Evolutionary conservation across 257 asterid genomes (phyloP), one percentile per base, ranked within the genome.

Genomic region (Ophiorrhiza pumila): DNA sequence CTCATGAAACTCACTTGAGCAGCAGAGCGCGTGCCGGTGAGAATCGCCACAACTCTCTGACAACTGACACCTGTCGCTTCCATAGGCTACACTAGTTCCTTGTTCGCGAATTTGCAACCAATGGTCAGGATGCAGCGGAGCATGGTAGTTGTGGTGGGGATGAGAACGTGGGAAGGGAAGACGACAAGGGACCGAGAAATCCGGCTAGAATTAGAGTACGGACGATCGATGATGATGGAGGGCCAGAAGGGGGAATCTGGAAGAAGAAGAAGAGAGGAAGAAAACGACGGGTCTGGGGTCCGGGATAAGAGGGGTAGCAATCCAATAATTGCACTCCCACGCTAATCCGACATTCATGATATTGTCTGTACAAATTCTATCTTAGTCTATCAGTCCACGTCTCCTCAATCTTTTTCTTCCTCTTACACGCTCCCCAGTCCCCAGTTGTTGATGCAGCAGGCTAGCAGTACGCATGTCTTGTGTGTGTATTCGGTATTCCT

Each of bases 291-390:
- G 76, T 71, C 81, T 74, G 71, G 59, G 39, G 77, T 43, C 81
- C 76, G 46, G 53, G 58, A 75, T 17, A 8, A 32, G 29, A 29
- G 45, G 77, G 68, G 27, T 15, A 25, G 80, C 79, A 83, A 75
- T 78, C 89, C 91, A 89, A 91, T 91, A 89, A 87, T 89, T 86
- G 97, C 80, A 66, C 56, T 74, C 79, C 89, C 97, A 91, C 96
- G 95, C 92, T 83, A 80, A 79, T 78, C 97, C 97, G 87, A 91
- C 96, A 91, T 29, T 53, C 88, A 89, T 89, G 71, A 89, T 90
- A 58, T 76, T 89, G 92, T 84, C 92, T 84, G 78, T 87, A 83
- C 92, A 20, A 55, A 37, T 77, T 80, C 77, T 72, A 60, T 56
- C 62, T 65, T 64, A 47, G 27, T 68, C 83, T 59, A 60, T 67